Base-by-base conservation (phyloP, 371 early-diverging fungal species). In the Mucor irregularis region DNA sequence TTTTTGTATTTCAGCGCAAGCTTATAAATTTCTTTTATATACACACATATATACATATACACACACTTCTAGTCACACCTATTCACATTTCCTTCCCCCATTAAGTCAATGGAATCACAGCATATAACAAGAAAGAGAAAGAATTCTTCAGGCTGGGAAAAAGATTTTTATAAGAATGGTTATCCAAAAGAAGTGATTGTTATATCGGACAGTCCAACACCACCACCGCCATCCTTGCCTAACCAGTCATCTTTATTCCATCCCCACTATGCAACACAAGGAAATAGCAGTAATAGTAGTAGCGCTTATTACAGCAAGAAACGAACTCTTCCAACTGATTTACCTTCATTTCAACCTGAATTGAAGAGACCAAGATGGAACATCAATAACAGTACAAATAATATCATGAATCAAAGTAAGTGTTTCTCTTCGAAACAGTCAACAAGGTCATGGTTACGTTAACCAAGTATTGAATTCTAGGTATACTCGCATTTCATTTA, bases 111-210 rank as follows among this genome's bases (percentile, higher is more conserved):
- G 13, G 37, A 51, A 14, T 19, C 29, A 35, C 57, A 49, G 8
- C 29, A 49, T 13, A n/a, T 11, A 38, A 38, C 45, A 37, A 37
- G 45, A 53, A 53, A 48, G 39, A 52, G 50, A 51, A 38, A 17
- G 8, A 51, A 38, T 8, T 29, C 14, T 14, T 25, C 5, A 5
- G 67, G 76, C 58, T 83, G 83, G 83, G 62, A 67, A 48, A 71
- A 69, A 49, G 78, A 74, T 19, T 81, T 80, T 42, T 81, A 81
- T 47, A 78, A 75, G 62, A 83, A 81, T 52, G 83, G 83, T 13
- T 65, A 67, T 26, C 83, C 83, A 17, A 59, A 68, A 55, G 83
- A 83, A 49, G 69, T 81, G 21, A 83, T 83, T 49, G 77, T 83
- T 14, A 83, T 83, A 55, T 81, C 80, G 19, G 83, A 83, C 33